Evolutionary conservation across 2,329 filamentous ascomycete genomes (phyloP).

Genomic region (Pseudogymnoascus sp.): DNA sequence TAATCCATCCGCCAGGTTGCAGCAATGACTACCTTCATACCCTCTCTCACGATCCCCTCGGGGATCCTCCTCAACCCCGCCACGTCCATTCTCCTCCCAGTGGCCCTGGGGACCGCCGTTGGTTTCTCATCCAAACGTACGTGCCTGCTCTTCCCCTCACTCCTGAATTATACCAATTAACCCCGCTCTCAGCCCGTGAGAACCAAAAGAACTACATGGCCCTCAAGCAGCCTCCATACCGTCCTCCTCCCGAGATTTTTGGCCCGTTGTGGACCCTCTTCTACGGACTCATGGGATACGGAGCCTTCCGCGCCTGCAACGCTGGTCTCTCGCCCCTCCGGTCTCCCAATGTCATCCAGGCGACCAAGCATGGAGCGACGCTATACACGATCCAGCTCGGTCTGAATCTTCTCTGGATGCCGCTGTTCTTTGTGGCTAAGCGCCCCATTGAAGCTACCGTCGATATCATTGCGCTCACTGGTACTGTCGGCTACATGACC

Average conservation of each 20-base stretch:
- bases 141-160: conserved; percentile 21
- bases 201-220: conserved; percentile 56
- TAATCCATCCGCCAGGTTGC: conserved; percentile 8
- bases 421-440: conserved; percentile 77
- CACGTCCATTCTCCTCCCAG: conserved; percentile 66
- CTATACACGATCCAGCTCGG: conserved; percentile 81
- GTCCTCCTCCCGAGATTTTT: conserved; percentile 55
- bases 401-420: conserved; percentile 85
- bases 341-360: conserved; percentile 44
- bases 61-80: conserved; percentile 66
- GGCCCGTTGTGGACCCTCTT: conserved; percentile 59
- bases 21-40: conserved; percentile 72
- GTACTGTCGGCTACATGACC: conserved; percentile 64
- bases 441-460: conserved; percentile 65
- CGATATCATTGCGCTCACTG: conserved; percentile 67
- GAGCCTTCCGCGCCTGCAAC: conserved; percentile 68
- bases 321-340: conserved; percentile 51
- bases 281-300: conserved; percentile 81
- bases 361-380: conserved; percentile 62
- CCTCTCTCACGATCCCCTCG: conserved; percentile 67
- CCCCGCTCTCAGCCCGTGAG: conserved; percentile 38
- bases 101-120: conserved; percentile 64
- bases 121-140: conserved; percentile 62
- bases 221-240: conserved; percentile 60
- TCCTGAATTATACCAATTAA: not conserved